Evolutionary conservation across 305 asterid genomes (phyloP).

Genomic region (Fraxinus paxiana): DNA sequence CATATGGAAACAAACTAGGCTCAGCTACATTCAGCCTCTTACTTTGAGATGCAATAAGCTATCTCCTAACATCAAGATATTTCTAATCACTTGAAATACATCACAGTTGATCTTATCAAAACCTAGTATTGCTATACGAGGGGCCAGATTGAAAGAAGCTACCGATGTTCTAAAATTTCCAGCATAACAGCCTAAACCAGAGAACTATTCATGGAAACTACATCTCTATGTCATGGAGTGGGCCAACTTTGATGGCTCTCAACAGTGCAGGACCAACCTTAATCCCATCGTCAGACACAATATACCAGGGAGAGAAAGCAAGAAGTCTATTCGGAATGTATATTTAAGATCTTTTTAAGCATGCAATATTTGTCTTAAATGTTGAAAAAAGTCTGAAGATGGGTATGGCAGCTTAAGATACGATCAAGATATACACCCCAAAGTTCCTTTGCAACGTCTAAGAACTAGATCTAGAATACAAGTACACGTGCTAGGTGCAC

Average conservation of each 20-base stretch:
- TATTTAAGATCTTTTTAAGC: background rate
- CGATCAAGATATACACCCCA: background rate
- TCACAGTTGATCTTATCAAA: background rate
- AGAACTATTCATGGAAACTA: background rate
- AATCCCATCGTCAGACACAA: background rate
- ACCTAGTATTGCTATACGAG: background rate
- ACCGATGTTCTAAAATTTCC: background rate
- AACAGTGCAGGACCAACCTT: background rate
- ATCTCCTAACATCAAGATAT: background rate
- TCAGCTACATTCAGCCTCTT: background rate
- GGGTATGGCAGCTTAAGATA: background rate
- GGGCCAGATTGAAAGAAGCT: background rate
- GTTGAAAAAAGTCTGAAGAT: background rate
- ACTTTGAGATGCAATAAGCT: background rate
- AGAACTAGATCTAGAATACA: background rate
- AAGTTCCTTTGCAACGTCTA: background rate
- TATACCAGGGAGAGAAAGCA: background rate
- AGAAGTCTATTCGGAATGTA: background rate
- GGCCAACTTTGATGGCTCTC: background rate
- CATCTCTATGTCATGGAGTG: slow-evolving; percentile 3
- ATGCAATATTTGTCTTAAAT: background rate
- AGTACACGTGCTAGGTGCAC: background rate
- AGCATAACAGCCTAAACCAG: background rate
- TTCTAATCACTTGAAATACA: background rate
- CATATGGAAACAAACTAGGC: background rate